Percentiles rank a stretch among this genome's conserved stretches.
These are phyloP conservation scores for Lepidium didymum DNA, from an alignment of 345 rosid species.

Conservation along the genomic window DNA sequence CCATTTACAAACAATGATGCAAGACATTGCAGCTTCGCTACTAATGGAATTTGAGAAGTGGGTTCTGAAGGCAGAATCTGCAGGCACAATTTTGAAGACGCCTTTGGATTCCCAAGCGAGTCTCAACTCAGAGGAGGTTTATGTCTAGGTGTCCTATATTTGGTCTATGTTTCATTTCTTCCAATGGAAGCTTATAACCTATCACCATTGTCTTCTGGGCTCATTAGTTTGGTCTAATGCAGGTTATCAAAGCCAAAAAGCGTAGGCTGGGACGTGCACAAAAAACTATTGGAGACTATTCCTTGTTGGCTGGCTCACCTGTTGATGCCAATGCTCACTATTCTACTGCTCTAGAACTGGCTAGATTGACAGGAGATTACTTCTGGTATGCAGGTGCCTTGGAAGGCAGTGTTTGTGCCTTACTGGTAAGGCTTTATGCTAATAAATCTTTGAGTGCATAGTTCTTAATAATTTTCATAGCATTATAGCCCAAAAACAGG, in stretches of 20 bases:
- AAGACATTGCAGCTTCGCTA: constrained; percentile 80
- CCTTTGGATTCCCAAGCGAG: constrained; percentile 98
- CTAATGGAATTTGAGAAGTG: constrained; percentile 96
- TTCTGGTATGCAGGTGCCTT: constrained; percentile 99
- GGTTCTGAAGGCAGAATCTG: constrained; percentile 84
- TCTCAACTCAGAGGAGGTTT: constrained; percentile 98
- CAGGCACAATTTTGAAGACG: constrained; percentile 92
- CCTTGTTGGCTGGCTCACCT: constrained; percentile 97
- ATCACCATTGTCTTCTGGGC: constrained; percentile 8
- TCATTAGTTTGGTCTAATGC: constrained; percentile 29
- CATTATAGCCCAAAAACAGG: neutral
- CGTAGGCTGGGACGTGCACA: constrained; percentile 92
- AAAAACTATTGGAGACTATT: constrained; percentile 98
- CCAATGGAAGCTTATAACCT: constrained; percentile 13
- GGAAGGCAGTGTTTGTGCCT: constrained; percentile 94
- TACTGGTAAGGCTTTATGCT: constrained; percentile 50
- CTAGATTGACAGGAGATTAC: constrained; percentile 81
- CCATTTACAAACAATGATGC: constrained; percentile 97
- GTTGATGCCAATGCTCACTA: constrained; percentile 98
- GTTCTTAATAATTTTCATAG: neutral
- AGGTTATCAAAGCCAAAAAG: constrained; percentile 98
- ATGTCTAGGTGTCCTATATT: constrained; percentile 91
- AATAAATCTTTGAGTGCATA: neutral
- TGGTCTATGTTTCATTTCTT: constrained; percentile 26
- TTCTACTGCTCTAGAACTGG: constrained; percentile 80